Percentiles rank a stretch among this genome's conserved stretches.
phyloP scores from a whole-genome alignment of 441 rosid species.

The Isatis lusitanica region DNA sequence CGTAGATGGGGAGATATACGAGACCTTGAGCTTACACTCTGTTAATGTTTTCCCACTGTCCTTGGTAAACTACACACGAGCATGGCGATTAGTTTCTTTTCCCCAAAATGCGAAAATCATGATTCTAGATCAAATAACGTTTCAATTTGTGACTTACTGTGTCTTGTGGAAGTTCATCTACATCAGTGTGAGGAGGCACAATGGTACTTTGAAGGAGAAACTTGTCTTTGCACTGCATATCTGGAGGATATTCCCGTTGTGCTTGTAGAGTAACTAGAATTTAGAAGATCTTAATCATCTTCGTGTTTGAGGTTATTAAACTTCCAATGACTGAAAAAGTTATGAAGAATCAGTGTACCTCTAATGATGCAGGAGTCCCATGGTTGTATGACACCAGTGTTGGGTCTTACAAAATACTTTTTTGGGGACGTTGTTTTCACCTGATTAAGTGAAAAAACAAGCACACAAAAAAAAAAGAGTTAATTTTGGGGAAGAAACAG shows the following conservation, averaged over 20 bases:
- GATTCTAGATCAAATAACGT: background rate
- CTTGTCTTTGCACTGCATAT: slow-evolving; percentile 96
- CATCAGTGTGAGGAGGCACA: slow-evolving; percentile 76
- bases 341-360: slow-evolving; percentile 48
- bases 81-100: slow-evolving; percentile 1
- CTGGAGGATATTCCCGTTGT: slow-evolving; percentile 74
- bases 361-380: slow-evolving; percentile 86
- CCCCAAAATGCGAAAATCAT: background rate
- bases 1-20: slow-evolving; percentile 56
- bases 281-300: background rate
- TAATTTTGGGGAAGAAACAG: background rate
- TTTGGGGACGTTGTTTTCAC: slow-evolving; percentile 98
- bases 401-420: slow-evolving; percentile 98
- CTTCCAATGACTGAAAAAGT: background rate
- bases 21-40: slow-evolving; percentile 90
- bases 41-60: slow-evolving; percentile 68
- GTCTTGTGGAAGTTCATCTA: slow-evolving; percentile 85
- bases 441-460: slow-evolving; percentile 37
- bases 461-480: background rate
- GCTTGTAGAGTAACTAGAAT: slow-evolving; percentile 90
- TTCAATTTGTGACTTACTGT: slow-evolving; percentile 48
- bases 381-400: slow-evolving; percentile 88
- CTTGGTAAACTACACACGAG: slow-evolving; percentile 62
- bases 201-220: slow-evolving; percentile 89
- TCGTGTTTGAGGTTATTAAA: background rate